Conservation (phyloP, 371 early-diverging fungal genomes). For the Actinomortierella ambigua region DNA sequence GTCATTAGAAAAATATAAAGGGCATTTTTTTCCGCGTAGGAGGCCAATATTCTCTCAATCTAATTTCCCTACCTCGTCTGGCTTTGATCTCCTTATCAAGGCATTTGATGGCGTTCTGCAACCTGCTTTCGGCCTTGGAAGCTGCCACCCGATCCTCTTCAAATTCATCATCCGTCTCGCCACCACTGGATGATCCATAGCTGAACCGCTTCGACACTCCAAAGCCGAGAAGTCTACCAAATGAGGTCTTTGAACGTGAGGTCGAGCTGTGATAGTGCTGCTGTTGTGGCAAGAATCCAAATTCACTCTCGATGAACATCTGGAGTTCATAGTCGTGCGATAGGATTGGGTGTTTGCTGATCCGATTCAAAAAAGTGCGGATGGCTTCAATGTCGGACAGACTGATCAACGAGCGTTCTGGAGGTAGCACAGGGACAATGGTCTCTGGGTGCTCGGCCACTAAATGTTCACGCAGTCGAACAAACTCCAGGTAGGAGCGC, state of each 20-base stretch:
- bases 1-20: too few relatives aligned
- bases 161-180: constrained; percentile 44
- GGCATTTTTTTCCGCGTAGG: too few relatives aligned
- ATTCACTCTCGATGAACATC: constrained; percentile 46
- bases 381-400: constrained; percentile 30
- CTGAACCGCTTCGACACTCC: constrained; percentile 33
- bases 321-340: constrained; percentile 44
- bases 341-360: constrained; percentile 32
- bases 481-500: constrained; percentile 42
- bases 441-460: constrained; percentile 41
- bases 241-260: neutral
- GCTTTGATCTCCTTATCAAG: constrained; percentile 44
- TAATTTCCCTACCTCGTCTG: constrained; percentile 20
- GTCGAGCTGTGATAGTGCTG: too few relatives aligned
- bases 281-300: constrained; percentile 9
- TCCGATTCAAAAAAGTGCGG: constrained; percentile 34
- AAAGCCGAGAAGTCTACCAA: constrained; percentile 31
- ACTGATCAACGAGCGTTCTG: constrained; percentile 34
- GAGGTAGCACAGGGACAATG: constrained; percentile 37
- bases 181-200: constrained; percentile 12
- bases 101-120: constrained; percentile 30
- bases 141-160: constrained; percentile 31
- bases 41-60: too few relatives aligned
- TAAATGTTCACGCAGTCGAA: constrained; percentile 33
- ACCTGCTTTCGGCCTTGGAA: constrained; percentile 20